Evolutionary conservation across 345 rosid genomes (phyloP).

Genomic region (Mercurialis annua): DNA sequence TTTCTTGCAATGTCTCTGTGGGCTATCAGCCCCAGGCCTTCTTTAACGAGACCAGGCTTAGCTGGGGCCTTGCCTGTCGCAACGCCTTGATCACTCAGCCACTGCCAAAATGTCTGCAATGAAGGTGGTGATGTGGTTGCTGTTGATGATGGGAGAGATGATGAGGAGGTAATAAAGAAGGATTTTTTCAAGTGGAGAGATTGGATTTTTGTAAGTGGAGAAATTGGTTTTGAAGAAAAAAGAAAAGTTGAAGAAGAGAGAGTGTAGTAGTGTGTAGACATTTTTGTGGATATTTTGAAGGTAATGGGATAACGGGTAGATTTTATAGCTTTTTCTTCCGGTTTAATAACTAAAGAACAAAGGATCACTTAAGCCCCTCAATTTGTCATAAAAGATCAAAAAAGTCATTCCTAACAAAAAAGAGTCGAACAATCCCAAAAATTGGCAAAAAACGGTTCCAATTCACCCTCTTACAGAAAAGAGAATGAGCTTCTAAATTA

Average conservation of each 20-base stretch:
- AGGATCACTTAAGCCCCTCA: no score
- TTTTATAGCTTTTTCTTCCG: not conserved
- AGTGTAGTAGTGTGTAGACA: slow-evolving; percentile 26
- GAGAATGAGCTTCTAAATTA: no score
- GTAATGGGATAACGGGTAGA: not conserved
- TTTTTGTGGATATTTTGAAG: not conserved
- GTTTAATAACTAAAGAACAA: no score
- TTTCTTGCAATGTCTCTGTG: slow-evolving; percentile 62
- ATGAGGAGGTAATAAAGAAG: slow-evolving; percentile 12
- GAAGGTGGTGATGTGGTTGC: slow-evolving; percentile 22
- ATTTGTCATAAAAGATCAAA: no score
- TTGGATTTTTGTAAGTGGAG: slow-evolving; percentile 17
- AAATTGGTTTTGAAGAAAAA: slow-evolving; percentile 17
- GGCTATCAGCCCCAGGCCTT: slow-evolving; percentile 85
- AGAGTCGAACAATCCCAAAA: no score
- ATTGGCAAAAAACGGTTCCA: no score
- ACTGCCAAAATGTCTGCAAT: slow-evolving; percentile 69
- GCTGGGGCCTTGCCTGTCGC: slow-evolving; percentile 56
- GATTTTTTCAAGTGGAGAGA: slow-evolving; percentile 26
- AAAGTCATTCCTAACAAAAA: no score
- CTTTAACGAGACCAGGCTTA: slow-evolving; percentile 52
- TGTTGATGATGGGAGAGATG: slow-evolving; percentile 15
- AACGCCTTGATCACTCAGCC: slow-evolving; percentile 65
- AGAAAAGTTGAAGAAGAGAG: slow-evolving; percentile 18
- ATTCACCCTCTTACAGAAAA: no score